Evolutionary conservation across 2,329 filamentous ascomycete genomes (phyloP).

Genomic region (Calonectria fujianensis): DNA sequence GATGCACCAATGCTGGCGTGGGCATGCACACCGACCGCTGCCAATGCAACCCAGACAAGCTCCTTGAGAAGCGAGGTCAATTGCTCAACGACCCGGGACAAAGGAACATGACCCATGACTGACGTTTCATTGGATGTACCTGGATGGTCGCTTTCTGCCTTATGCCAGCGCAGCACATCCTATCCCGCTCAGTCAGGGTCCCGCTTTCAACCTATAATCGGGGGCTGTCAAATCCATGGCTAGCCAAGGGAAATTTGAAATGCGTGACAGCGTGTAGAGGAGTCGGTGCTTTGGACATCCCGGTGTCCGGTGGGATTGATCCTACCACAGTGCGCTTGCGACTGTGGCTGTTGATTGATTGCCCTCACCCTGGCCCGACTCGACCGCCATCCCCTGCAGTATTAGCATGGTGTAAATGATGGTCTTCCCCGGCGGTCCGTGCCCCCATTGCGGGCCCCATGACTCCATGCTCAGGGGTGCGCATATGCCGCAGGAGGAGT

Average conservation of each 20-base stretch:
- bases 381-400: conserved; percentile 52
- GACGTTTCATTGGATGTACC: conserved; percentile 31
- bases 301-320: conserved; percentile 33
- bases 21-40: background rate
- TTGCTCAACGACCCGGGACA: conserved; percentile 30
- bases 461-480: conserved; percentile 46
- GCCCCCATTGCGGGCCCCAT: conserved; percentile 49
- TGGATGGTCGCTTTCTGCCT: conserved; percentile 32
- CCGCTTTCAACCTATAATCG: conserved; percentile 34
- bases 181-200: conserved; percentile 10
- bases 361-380: conserved; percentile 46
- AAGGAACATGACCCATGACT: conserved; percentile 27
- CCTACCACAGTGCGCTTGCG: conserved; percentile 41
- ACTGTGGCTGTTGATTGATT: conserved; percentile 41
- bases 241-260: conserved; percentile 37
- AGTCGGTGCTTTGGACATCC: conserved; percentile 34
- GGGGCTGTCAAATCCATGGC: conserved; percentile 23
- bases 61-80: conserved; percentile 23
- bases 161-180: conserved; percentile 31
- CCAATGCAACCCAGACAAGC: conserved; percentile 12
- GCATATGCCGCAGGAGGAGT: conserved; percentile 52
- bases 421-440: conserved; percentile 47
- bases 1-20: conserved; percentile 7
- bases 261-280: conserved; percentile 30
- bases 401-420: conserved; percentile 45